phyloP scores from a whole-genome alignment of 768 basidiomycete species.

The Lentinula sp. region DNA sequence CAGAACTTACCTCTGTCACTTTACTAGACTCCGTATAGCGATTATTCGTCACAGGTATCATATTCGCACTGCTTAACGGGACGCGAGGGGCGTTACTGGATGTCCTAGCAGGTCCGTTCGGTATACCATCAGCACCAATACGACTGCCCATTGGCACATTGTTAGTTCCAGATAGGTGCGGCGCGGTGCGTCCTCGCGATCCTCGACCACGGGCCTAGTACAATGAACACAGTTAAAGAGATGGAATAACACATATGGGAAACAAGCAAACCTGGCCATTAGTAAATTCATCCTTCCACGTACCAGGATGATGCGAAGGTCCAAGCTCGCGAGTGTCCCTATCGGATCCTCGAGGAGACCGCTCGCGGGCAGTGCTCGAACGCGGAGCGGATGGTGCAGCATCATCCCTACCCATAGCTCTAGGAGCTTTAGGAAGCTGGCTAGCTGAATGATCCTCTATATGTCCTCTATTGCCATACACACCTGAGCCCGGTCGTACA shows the following conservation, averaged over 20 bases:
- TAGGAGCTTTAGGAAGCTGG: neutral
- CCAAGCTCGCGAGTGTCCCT: neutral
- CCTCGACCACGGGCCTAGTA: slow-evolving; percentile 13
- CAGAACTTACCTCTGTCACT: neutral
- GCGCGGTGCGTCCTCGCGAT: slow-evolving; percentile 11
- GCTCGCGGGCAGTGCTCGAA: neutral
- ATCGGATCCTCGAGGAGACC: neutral
- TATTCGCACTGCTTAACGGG: slow-evolving; percentile 14
- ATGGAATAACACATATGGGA: neutral
- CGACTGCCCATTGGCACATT: slow-evolving; percentile 3
- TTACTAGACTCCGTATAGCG: neutral
- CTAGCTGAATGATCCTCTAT: neutral
- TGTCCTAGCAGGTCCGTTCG: slow-evolving; percentile 17
- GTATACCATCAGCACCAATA: slow-evolving; percentile 16
- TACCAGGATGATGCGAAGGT: neutral
- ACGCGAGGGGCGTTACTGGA: neutral
- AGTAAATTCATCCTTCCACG: neutral
- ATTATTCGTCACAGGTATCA: slow-evolving; percentile 12
- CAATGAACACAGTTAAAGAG: no score
- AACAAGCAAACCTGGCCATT: neutral
- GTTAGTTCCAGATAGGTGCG: neutral
- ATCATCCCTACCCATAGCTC: slow-evolving; percentile 5
- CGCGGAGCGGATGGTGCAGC: neutral
- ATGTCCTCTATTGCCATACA: slow-evolving; percentile 22
- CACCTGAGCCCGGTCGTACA: slow-evolving; percentile 13